Evolutionary conservation across 768 basidiomycete species (phyloP), one percentile per base, ranked within the genome.

Genomic region (Suillus variegatus): DNA sequence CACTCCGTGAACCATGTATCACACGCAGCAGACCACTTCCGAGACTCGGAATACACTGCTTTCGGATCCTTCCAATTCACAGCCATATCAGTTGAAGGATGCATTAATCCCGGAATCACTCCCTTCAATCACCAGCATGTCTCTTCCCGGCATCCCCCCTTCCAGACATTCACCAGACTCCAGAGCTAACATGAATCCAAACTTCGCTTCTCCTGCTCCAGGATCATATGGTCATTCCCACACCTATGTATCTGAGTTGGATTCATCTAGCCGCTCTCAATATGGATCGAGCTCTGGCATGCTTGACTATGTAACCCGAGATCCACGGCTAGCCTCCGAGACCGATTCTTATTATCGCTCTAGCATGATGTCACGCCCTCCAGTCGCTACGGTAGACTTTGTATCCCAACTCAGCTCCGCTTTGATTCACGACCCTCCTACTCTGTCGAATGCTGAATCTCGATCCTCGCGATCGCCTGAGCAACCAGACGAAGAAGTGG

Each of bases 91-190:
- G 6, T 16, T 56, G 8, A 58, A 60, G 32, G 58, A 61, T 18
- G 10, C 36, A 6, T 47, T 25, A 36, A 56, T 36, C 28, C 62
- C 68, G 1, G 63, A 66, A 32, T 46, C 41, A 64, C 69, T 66
- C 20, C 64, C 65, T 35, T 55, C 65, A 35, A 69, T 69, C 36
- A 20, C 35, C 49, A 66, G 65, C 60, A 74, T 75, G 73, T 71
- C 74, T 41, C 61, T 74, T 60, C 65, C 68, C 20, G 61, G 43
- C 43, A 32, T 58, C n/a, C 47, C 61, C 13, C 40, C 61, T 25
- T 60, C 67, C 51, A 52, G 66, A 10, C 51, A 62, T 14, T 40
- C 61, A 35, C 51, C 62, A 9, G 63, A 62, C 13, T 60, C 58
- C 64, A 61, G 64, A 67, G 49, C 25, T 57, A 12, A 14, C 38